Percentiles rank a stretch among this genome's conserved stretches.
phyloP scores from a whole-genome alignment of 371 early-diverging fungal species.

The Lichtheimia corymbifera region DNA sequence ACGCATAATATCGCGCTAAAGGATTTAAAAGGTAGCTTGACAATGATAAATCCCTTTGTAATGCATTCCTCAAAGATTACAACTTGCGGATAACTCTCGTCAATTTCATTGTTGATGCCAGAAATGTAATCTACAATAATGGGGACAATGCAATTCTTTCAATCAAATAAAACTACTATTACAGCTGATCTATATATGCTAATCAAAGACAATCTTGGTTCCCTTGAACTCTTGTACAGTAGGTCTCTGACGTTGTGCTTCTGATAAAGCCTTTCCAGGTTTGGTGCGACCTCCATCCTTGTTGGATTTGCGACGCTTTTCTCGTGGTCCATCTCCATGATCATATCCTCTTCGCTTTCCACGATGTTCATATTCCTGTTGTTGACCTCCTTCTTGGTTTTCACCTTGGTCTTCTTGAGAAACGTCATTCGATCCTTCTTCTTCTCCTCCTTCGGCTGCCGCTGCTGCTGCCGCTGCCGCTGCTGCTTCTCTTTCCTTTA shows the following conservation, averaged over 20 bases:
- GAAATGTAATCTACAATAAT: too few species aligned
- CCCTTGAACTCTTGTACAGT: conserved; percentile 68
- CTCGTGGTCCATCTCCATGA: not conserved
- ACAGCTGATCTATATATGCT: not conserved
- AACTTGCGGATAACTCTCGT: too few species aligned
- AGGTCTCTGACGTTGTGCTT: conserved; percentile 52
- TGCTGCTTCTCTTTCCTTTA: conserved; percentile 12
- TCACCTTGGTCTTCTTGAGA: conserved; percentile 14
- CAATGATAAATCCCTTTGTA: too few species aligned
- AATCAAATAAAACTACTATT: too few species aligned
- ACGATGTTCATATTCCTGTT: conserved; percentile 6
- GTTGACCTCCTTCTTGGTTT: conserved; percentile 26
- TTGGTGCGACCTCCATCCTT: conserved; percentile 30
- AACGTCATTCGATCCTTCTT: not conserved
- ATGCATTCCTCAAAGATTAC: too few species aligned
- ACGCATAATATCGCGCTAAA: too few species aligned
- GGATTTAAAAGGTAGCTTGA: too few species aligned
- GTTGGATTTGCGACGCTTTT: conserved; percentile 4
- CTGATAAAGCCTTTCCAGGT: conserved; percentile 51
- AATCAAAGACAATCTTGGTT: conserved; percentile 43
- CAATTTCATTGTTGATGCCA: too few species aligned
- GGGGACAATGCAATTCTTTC: too few species aligned
- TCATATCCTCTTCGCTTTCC: not conserved
- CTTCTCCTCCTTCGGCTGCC: not conserved
- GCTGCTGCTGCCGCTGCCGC: conserved; percentile 25